Percentiles rank a stretch among this genome's conserved stretches.
phyloP scores from a whole-genome alignment of 306 rosid species.

The Spatholobus suberectus region DNA sequence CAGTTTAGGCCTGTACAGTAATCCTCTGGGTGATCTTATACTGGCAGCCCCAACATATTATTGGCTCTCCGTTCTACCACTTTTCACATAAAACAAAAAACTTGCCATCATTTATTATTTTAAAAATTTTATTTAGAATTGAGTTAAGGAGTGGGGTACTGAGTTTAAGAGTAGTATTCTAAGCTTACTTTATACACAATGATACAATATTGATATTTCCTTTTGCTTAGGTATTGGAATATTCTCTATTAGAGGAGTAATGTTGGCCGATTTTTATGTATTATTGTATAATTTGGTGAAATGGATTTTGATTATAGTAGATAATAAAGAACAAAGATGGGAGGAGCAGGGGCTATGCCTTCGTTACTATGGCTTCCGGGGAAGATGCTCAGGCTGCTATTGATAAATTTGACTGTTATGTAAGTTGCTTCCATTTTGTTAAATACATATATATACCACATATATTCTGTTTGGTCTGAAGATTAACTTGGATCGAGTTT shows the following conservation, averaged over 20 bases:
- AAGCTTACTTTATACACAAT: background rate
- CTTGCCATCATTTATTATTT: no score
- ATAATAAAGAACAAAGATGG: slow-evolving; percentile 75
- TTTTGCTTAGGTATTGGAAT: background rate
- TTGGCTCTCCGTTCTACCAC: no score
- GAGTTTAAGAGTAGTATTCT: no score
- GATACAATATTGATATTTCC: background rate
- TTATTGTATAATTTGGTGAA: slow-evolving; percentile 18
- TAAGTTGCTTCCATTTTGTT: slow-evolving; percentile 45
- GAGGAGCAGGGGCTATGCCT: slow-evolving; percentile 73
- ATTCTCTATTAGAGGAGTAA: background rate
- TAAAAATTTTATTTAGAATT: background rate
- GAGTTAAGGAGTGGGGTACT: no score
- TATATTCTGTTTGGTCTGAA: background rate
- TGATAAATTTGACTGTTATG: slow-evolving; percentile 64
- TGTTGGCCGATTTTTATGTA: background rate
- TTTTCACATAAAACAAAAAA: no score
- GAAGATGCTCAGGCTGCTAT: slow-evolving; percentile 81
- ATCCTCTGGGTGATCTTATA: no score
- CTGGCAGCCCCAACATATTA: no score
- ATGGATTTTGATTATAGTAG: slow-evolving; percentile 54
- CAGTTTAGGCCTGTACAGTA: no score
- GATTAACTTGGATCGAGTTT: background rate
- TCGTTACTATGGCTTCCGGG: slow-evolving; percentile 77
- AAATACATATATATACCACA: no score